These are phyloP conservation scores for Cyberlindnera veronae DNA, from an alignment of 805 yeast genomes.

Conservation along the genomic window DNA sequence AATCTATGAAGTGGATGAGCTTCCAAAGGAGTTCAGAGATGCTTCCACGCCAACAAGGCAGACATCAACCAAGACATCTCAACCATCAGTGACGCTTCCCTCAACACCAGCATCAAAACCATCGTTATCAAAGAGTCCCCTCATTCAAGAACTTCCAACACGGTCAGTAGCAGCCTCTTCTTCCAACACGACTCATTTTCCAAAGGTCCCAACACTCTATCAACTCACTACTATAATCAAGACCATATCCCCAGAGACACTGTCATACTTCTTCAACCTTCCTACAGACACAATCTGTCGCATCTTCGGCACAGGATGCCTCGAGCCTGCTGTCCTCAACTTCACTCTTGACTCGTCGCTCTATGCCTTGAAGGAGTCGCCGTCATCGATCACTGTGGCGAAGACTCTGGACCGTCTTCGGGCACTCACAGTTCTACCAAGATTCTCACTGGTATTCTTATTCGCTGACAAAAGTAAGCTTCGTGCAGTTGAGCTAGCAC, in stretches of 20 bases:
- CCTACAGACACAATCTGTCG: constrained; percentile 25
- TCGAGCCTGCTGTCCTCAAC: constrained; percentile 47
- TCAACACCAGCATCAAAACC: too few relatives aligned
- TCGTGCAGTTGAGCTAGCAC: too few relatives aligned
- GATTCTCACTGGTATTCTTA: constrained; percentile 22
- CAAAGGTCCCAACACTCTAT: constrained; percentile 46
- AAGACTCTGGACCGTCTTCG: constrained; percentile 9
- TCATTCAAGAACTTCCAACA: not conserved
- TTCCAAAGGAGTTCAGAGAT: constrained; percentile 37
- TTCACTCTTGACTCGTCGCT: constrained; percentile 42
- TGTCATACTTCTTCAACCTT: constrained; percentile 35
- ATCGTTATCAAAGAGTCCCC: not conserved
- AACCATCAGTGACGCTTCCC: not conserved
- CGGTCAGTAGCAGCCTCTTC: too few relatives aligned
- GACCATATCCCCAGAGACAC: constrained; percentile 30
- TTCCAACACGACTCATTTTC: constrained; percentile 27
- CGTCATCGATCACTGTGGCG: not conserved
- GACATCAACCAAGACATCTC: constrained; percentile 31
- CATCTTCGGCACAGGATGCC: constrained; percentile 40
- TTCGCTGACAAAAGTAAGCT: constrained; percentile 17
- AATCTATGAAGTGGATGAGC: constrained; percentile 38
- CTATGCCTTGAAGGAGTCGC: not conserved
- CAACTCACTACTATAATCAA: constrained; percentile 43
- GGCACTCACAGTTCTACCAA: constrained; percentile 16
- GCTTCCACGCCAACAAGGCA: constrained; percentile 49